These are phyloP conservation scores for Symbiodinium pilosum DNA, from an alignment of 73 alveolate species.

Conservation along the genomic window DNA sequence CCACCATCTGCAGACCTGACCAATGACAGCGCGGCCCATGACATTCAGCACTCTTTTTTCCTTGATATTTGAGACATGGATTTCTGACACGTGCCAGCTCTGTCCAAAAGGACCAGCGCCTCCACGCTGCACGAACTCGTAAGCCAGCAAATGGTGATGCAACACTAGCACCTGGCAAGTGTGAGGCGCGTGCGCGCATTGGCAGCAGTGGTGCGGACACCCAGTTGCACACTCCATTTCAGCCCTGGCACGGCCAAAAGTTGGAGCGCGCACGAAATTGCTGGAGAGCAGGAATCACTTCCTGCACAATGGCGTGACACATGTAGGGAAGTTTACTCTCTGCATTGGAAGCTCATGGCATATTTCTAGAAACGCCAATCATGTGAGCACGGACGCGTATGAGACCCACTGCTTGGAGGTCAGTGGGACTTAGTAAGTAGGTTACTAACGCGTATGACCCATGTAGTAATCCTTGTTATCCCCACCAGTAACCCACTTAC, in stretches of 20 bases:
- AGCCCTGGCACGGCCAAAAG: neutral
- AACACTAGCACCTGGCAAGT: conserved; percentile 21
- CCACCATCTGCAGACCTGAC: neutral
- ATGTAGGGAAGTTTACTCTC: neutral
- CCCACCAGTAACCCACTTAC: too few species aligned
- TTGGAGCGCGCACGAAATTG: neutral
- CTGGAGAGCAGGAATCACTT: neutral
- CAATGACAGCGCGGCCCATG: neutral
- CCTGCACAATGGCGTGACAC: neutral
- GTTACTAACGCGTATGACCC: too few species aligned
- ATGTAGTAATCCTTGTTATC: too few species aligned
- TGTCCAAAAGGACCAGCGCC: too few species aligned
- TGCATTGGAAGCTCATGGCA: neutral
- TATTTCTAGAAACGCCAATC: neutral
- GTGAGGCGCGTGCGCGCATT: neutral
- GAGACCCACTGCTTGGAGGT: too few species aligned
- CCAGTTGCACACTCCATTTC: too few species aligned
- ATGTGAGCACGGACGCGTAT: too few species aligned
- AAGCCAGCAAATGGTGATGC: conserved; percentile 42
- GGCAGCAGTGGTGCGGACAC: neutral
- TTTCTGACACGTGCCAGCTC: neutral
- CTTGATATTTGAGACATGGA: neutral
- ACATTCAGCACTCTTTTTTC: too few species aligned
- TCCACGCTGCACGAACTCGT: conserved; percentile 39
- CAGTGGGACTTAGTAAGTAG: too few species aligned